Base-by-base conservation (phyloP, 2,329 filamentous ascomycete genomes). In the Cercospora berteroae region DNA sequence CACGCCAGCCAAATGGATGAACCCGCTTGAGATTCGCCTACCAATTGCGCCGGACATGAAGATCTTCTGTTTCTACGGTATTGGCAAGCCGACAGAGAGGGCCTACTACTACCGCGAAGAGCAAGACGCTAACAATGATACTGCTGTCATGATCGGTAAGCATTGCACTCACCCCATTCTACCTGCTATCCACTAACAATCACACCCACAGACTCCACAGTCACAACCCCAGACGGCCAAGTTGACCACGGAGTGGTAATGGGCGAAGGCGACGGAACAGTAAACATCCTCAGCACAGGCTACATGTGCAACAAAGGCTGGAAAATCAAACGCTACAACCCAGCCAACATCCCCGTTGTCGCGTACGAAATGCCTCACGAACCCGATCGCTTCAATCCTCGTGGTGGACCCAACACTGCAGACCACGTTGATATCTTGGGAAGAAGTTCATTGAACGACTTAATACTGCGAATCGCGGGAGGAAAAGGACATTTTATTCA, bases 251-350 rank as follows among this genome's bases (percentile, higher is more conserved):
- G 95, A 25, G 93, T 99, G n/a, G 85, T 96, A 36, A 90, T 97
- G 85, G 94, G 94, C 42, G 95, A 98, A 79, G 95, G 95, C 4
- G 95, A 99, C 74, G 95, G 95, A 1, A 99, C 95, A 0, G 95
- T 99, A 50, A 96, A 94, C 71, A 80, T 99, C n/a, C 81, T 99
- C 10, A 96, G 91, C 73, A 88, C 89, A 0, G 95, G 94, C 2
- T 99, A 98, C 78, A 98, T 99, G 95, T 99, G 95, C 79, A 90
- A 93, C 73, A 93, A 90, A 74, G 95, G 95, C 3, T 99, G 95
- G 95, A 89, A 89, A 66, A 91, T 97, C 79, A 93, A 93, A 79
- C 87, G 95, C 39, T 99, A 96, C 78, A 99, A 99, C 75, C 95
- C 95, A 0, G 90, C 93, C 0, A 89, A 90, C 1, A 86, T 90